phyloP scores from a whole-genome alignment of 208 protist genomes.

The Novymonas esmeraldas region DNA sequence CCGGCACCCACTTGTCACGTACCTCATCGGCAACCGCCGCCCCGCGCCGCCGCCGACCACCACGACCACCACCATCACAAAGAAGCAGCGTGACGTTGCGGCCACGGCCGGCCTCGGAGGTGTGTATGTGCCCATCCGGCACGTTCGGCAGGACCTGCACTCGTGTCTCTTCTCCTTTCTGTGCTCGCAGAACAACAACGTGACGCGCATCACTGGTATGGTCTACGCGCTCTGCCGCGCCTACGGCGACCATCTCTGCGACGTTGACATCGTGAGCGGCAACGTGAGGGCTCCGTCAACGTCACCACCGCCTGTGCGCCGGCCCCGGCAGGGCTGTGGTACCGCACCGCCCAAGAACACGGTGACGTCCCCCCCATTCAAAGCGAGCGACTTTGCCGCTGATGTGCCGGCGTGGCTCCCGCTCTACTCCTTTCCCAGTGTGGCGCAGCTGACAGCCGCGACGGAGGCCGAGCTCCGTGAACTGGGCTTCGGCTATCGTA shows the following conservation, averaged over 20 bases:
- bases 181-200: constrained; percentile 88
- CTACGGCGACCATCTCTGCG: constrained; percentile 64
- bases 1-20: constrained; percentile 59
- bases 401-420: constrained; percentile 30
- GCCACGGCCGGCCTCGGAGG: too few species aligned
- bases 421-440: constrained; percentile 54
- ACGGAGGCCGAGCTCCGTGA: constrained; percentile 44
- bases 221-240: constrained; percentile 42
- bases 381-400: neutral
- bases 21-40: constrained; percentile 21
- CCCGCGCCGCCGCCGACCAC: neutral
- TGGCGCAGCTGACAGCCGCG: constrained; percentile 38
- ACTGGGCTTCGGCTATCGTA: constrained; percentile 77
- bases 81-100: too few species aligned
- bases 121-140: constrained; percentile 39
- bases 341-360: too few species aligned
- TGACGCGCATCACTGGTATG: constrained; percentile 72
- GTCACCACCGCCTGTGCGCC: too few species aligned
- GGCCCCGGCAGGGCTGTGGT: too few species aligned
- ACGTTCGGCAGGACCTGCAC: constrained; percentile 74
- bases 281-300: constrained; percentile 17
- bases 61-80: constrained; percentile 9
- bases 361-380: neutral
- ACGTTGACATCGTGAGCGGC: constrained; percentile 40
- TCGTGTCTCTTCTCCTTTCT: constrained; percentile 77